phyloP scores from a whole-genome alignment of 225 moss, liverwort and hornwort genomes.

The Thuidium tamariscinum region DNA sequence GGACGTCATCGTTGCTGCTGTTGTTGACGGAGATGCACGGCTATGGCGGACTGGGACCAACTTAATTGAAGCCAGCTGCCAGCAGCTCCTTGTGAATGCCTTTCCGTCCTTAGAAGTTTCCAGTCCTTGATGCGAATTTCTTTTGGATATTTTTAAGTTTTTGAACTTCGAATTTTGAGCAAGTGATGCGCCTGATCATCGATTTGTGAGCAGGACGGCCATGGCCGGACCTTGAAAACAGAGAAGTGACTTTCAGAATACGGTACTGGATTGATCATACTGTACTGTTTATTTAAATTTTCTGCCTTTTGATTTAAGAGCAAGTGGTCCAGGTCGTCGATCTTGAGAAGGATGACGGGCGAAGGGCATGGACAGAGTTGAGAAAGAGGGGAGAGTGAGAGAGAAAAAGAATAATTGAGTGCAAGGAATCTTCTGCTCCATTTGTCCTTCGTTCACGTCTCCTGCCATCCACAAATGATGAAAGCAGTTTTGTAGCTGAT shows the following conservation, averaged over 20 bases:
- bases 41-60: not conserved
- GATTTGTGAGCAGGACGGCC: not conserved
- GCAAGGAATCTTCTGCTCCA: not conserved
- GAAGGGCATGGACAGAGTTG: not conserved
- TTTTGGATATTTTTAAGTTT: not conserved
- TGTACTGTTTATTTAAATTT: not conserved
- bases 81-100: not conserved
- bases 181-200: not conserved
- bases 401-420: not conserved
- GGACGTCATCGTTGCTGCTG: not conserved
- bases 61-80: not conserved
- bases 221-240: not conserved
- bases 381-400: not conserved
- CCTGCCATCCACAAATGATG: not conserved
- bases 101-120: not conserved
- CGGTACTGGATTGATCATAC: not conserved
- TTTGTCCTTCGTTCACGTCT: conserved; percentile 4
- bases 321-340: not conserved
- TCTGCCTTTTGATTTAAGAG: not conserved
- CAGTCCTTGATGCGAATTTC: not conserved
- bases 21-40: not conserved
- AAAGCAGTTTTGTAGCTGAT: conserved; percentile 12
- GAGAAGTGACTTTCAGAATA: not conserved
- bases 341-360: not conserved
- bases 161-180: not conserved